Evolutionary conservation across 2,329 filamentous ascomycete species (phyloP), one percentile per base, ranked within the genome.

Genomic region (Cercospora nicotianae): DNA sequence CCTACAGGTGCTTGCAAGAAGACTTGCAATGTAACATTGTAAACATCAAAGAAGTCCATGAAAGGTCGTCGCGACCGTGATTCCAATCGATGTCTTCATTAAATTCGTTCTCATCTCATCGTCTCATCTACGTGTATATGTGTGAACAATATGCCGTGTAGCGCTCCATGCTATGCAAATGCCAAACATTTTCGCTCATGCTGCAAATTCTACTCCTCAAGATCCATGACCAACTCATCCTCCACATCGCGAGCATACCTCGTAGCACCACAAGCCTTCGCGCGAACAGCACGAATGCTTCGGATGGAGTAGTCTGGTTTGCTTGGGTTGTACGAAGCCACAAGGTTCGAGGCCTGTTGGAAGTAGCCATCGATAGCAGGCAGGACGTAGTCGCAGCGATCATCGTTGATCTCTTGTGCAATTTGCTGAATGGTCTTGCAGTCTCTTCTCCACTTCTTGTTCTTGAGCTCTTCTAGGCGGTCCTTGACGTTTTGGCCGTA

Each of bases 341-440:
- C 48, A 18, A 64, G 45, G 23, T 36, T 60, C 12, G 59, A 31
- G 31, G 59, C 51, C 8, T 26, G 18, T 20, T 59, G 64, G 48
- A 66, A 63, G 18, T 62, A 66, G 5, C 30, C 33, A 57, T 66
- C 64, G 13, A 62, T 66, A 7, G 64, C 64, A 20, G 64, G 64
- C 30, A 66, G 8, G 10, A 66, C 60, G 33, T 58, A 61, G 2
- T 36, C 53, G 48, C 64, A 66, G 5, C 64, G 42, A 39, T 20
- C 48, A 20, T 55, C 48, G 48, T 66, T 66, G 59, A 66, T 66
- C 31, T 66, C 36, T 28, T 42, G 53, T 10, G 62, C 64, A 4
- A 66, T 58, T 5, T 58, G 36, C 33, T 66, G 58, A 31, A 66
- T 66, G 23, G 31, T 55, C 13, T 31, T 31, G 33, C 60, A 48